Evolutionary conservation across 2,329 filamentous ascomycete genomes (phyloP), one percentile per base, ranked within the genome.

Genomic region (Colletotrichum neosansevieriae): DNA sequence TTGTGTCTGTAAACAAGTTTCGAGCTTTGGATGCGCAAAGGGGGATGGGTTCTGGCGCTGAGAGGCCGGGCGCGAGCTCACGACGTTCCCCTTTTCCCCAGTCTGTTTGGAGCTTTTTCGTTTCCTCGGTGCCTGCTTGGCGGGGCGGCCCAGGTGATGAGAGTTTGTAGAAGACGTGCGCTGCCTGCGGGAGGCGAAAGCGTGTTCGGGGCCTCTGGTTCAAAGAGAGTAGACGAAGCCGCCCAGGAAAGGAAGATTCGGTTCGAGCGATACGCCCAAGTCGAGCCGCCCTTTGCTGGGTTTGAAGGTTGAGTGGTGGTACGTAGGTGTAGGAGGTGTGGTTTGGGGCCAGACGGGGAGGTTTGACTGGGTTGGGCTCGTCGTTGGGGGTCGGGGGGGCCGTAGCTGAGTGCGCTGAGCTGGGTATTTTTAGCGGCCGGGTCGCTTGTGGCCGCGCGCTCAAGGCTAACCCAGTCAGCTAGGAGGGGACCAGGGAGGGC

Each of bases 341-440:
- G n/a, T n/a, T n/a, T n/a, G n/a, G n/a, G 63, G 49, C 53, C 13
- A 32, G 36, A 58, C 64, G 38, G 64, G 59, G 64, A 58, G 42
- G 56, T 10, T 36, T 67, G 51, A 45, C 45, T 32, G n/a, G 17
- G 19, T 64, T 67, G 29, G 60, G 24, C 24, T 29, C 24, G 24
- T 6, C 24, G 24, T 4, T 6, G 24, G 61, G 50, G 49, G 17
- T 49, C 54, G 21, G 21, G 63, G 51, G 42, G 40, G 19, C 42
- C 58, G 42, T 54, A 24, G 34, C 6, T 29, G 24, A 29, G 29
- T 29, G 29, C 29, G 29, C 29, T 7, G 29, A 29, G 21, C 15
- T 38, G 32, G 21, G n/a, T 34, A 68, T 68, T 59, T 65, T 65
- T 65, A 68, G 65, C 65, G 65, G 61, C 61, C 65, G 53, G 65